Conservation (phyloP, 164 flowering plant species). For the Tetracentron sinense region DNA sequence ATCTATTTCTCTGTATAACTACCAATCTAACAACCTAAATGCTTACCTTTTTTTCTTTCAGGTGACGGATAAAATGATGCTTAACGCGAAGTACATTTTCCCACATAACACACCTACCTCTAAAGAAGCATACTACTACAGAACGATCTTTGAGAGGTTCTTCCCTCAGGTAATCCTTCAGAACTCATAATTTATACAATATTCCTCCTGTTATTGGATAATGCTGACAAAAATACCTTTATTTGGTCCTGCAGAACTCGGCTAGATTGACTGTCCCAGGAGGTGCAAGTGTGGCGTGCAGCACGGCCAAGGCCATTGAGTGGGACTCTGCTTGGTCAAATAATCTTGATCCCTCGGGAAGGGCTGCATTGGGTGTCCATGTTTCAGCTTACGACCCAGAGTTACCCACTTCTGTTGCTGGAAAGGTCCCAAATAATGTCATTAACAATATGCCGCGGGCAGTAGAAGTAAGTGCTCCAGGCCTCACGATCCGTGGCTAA, state of each 20-base stretch:
- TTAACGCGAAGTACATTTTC: constrained; percentile 61
- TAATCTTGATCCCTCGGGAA: constrained; percentile 90
- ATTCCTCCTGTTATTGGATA: not conserved
- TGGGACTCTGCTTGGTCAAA: constrained; percentile 90
- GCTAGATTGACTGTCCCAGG: constrained; percentile 83
- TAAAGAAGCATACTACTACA: constrained; percentile 88
- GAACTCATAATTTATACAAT: not conserved
- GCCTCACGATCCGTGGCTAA: constrained; percentile 45
- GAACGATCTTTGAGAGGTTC: constrained; percentile 87
- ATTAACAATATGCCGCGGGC: constrained; percentile 38
- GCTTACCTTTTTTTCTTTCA: constrained; percentile 14
- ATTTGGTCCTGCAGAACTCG: constrained; percentile 56
- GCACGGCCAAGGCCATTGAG: constrained; percentile 85
- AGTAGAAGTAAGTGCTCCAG: constrained; percentile 38
- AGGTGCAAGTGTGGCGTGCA: constrained; percentile 92
- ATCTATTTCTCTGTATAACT: constrained; percentile 14
- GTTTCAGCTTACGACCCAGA: constrained; percentile 55
- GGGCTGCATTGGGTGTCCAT: constrained; percentile 91
- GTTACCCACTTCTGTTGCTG: constrained; percentile 6
- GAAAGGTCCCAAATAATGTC: constrained; percentile 25
- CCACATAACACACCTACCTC: constrained; percentile 81
- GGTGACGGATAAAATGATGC: constrained; percentile 90
- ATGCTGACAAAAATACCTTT: constrained; percentile 4
- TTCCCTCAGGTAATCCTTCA: constrained; percentile 74
- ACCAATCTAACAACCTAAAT: not conserved